Conservation (phyloP, 192 early-diverging fungal species). For the Oehlia diaphana region DNA sequence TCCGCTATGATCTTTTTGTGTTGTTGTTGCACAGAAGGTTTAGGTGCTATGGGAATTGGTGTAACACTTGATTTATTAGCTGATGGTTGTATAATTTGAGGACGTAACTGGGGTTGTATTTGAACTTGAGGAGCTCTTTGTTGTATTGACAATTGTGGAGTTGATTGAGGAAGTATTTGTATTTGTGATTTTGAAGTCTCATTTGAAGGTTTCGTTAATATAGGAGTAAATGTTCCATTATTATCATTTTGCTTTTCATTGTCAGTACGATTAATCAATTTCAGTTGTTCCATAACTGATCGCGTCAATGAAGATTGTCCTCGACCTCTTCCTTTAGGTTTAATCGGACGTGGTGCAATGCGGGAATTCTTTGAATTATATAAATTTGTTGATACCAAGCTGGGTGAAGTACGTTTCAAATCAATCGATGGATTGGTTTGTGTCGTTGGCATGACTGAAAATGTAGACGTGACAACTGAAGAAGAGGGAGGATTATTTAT, state of each 20-base stretch:
- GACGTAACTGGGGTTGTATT: not conserved
- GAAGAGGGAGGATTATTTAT: constrained; percentile 2
- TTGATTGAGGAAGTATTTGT: not conserved
- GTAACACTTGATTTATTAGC: not conserved
- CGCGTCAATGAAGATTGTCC: constrained; percentile 55
- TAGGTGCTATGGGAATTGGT: not conserved
- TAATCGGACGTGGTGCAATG: constrained; percentile 29
- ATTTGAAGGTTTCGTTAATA: not conserved
- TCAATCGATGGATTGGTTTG: not conserved
- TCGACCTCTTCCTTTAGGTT: constrained; percentile 45
- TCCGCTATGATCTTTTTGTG: not conserved
- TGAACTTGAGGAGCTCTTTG: not conserved
- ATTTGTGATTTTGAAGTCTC: not conserved
- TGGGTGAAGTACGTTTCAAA: constrained; percentile 19
- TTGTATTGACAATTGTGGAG: not conserved
- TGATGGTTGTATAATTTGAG: not conserved
- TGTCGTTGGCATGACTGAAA: not conserved
- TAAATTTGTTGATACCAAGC: constrained; percentile 2
- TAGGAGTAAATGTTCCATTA: not conserved
- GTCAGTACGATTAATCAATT: constrained; percentile 19
- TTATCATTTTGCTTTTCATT: not conserved
- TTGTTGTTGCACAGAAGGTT: not conserved
- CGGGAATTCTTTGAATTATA: constrained; percentile 8
- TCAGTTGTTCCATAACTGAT: constrained; percentile 56
- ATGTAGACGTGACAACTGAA: constrained; percentile 12